Evolutionary conservation across 805 yeast genomes (phyloP), one percentile per base, ranked within the genome.

Genomic region (Candida ponderosae): DNA sequence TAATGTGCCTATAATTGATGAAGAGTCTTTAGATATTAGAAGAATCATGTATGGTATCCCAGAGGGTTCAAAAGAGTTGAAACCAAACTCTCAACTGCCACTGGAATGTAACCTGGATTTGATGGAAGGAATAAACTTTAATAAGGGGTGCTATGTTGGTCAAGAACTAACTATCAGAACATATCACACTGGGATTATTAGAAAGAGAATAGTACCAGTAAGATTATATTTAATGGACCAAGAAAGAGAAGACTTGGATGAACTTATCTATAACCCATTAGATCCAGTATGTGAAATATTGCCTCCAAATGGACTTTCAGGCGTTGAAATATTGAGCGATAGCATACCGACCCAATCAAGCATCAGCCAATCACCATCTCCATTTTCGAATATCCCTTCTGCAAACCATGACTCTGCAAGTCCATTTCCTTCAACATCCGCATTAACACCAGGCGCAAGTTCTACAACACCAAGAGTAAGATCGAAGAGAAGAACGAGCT

Each of bases 111-210:
- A 86, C 54, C 62, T 89, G 46, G 98, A 93, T 58, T 76, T 72
- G 48, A 74, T 76, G 61, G 81, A 84, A 45, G 95, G 63, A n/a
- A 58, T 93, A 13, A 86, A 90, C 37, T 75, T 81, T 36, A 81
- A 87, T 45, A 93, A 93, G 57, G 99, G 99, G 2, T 93, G 99
- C 56, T 93, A 93, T 50, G 80, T 87, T 14, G 99, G 99, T 1
- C 98, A 93, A 59, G 99, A 93, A 56, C 66, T 93, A 36, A 89
- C 97, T 0, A 87, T 89, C 15, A 72, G 98, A 49, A 81, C 97
- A 0, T 80, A 72, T 51, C 85, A 84, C 42, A 78, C 81, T 24
- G 96, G 96, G 4, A 73, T 79, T 2, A 74, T 89, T n/a, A 68
- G 95, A 23, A 88, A 89, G 50, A 66, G 97, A 38, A 64, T 87